Evolutionary conservation across 2,329 filamentous ascomycete genomes (phyloP).

Genomic region (Hirsutella thompsonii): DNA sequence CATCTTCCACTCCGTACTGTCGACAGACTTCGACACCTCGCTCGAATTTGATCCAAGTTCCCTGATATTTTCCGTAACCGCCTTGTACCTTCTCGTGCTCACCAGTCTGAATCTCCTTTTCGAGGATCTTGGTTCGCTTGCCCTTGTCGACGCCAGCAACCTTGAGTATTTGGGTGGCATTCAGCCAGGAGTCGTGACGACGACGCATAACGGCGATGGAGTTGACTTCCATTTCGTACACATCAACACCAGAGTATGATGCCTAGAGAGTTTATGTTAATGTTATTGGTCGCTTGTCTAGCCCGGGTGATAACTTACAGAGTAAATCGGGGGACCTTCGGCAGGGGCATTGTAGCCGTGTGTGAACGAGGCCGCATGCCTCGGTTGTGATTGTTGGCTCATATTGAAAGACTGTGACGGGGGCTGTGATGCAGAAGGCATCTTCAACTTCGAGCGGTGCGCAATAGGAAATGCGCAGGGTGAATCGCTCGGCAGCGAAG

Average conservation of each 20-base stretch:
- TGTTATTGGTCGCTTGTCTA: conserved; percentile 1
- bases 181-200: conserved; percentile 88
- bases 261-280: conserved; percentile 31
- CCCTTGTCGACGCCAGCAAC: conserved; percentile 96
- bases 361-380: conserved; percentile 23
- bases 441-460: conserved; percentile 6
- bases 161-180: conserved; percentile 96
- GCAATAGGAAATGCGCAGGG: background rate
- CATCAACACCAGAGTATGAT: conserved; percentile 87
- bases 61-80: conserved; percentile 97
- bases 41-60: conserved; percentile 94
- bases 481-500: background rate
- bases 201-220: conserved; percentile 90
- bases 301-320: conserved; percentile 27
- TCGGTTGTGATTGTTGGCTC: conserved; percentile 39
- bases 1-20: conserved; percentile 63
- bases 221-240: conserved; percentile 98
- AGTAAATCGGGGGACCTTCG: conserved; percentile 48
- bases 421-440: conserved; percentile 34
- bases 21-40: conserved; percentile 86
- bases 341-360: conserved; percentile 18
- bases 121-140: conserved; percentile 91
- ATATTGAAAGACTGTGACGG: conserved; percentile 44
- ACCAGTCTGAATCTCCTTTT: conserved; percentile 93
- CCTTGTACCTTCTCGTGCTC: conserved; percentile 98